These are phyloP conservation scores for Aquanectria penicillioides DNA, from an alignment of 2,329 filamentous ascomycete species.

Conservation along the genomic window DNA sequence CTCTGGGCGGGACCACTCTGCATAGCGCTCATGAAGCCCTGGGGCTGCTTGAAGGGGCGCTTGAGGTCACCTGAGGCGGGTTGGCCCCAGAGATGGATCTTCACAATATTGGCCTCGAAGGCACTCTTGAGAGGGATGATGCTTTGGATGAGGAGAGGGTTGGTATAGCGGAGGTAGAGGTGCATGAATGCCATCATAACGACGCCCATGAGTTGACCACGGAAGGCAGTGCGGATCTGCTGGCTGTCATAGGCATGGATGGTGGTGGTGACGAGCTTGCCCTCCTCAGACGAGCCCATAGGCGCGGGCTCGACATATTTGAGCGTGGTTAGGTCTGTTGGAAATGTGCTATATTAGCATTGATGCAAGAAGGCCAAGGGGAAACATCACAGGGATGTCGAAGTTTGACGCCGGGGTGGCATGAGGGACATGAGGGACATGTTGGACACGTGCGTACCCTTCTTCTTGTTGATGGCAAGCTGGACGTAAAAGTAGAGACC, in stretches of 20 bases:
- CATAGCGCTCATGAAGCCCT: slow-evolving; percentile 84
- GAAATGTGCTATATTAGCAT: slow-evolving; percentile 19
- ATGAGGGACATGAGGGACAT: neutral
- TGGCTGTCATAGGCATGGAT: slow-evolving; percentile 92
- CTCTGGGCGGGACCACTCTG: slow-evolving; percentile 81
- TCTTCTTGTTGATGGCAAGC: slow-evolving; percentile 91
- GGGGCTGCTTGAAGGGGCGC: slow-evolving; percentile 90
- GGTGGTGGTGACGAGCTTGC: slow-evolving; percentile 96
- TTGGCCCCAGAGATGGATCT: slow-evolving; percentile 92
- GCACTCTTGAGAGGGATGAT: slow-evolving; percentile 98
- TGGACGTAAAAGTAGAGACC: slow-evolving; percentile 87
- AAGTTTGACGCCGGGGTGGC: neutral
- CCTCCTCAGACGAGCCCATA: slow-evolving; percentile 93
- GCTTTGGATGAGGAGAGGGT: slow-evolving; percentile 97
- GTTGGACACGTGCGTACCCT: slow-evolving; percentile 71
- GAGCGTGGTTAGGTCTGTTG: slow-evolving; percentile 89
- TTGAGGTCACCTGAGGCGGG: slow-evolving; percentile 90
- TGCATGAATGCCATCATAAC: slow-evolving; percentile 99
- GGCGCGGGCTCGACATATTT: slow-evolving; percentile 98
- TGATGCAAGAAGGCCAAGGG: neutral
- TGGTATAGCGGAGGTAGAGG: slow-evolving; percentile 99
- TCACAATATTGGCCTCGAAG: slow-evolving; percentile 93
- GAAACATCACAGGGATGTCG: too few relatives aligned
- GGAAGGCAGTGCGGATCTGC: slow-evolving; percentile 87
- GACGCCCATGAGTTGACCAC: slow-evolving; percentile 92